These are phyloP conservation scores for Tolypocladium sp. DNA, from an alignment of 2,329 filamentous ascomycete species.

Conservation along the genomic window DNA sequence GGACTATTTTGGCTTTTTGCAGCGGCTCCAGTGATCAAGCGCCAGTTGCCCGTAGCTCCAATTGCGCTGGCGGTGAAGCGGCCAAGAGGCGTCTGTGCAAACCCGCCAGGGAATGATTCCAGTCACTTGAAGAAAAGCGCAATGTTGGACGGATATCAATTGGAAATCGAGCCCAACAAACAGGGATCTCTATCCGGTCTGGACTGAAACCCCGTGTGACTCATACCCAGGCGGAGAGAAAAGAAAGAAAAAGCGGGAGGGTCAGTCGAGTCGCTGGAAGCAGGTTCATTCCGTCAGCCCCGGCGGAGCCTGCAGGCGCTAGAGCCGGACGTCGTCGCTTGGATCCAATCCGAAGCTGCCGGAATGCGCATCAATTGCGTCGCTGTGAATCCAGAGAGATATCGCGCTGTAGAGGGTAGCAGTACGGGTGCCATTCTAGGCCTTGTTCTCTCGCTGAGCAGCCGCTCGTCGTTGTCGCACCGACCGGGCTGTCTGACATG, in stretches of 20 bases:
- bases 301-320: conserved; percentile 3
- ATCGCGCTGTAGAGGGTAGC: not conserved
- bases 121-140: not conserved
- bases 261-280: not conserved
- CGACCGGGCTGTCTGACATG: not conserved
- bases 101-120: not conserved
- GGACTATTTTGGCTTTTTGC: not conserved
- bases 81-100: not conserved
- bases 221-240: conserved; percentile 7
- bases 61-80: not conserved
- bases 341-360: not conserved
- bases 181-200: conserved; percentile 5
- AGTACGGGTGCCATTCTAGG: no score
- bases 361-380: not conserved
- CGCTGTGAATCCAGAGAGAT: not conserved
- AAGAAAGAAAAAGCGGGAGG: conserved; percentile 7
- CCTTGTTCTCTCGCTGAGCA: not conserved
- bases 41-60: not conserved
- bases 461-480: not conserved
- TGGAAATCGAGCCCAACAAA: conserved; percentile 5
- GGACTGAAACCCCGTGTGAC: conserved; percentile 12
- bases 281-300: conserved; percentile 8
- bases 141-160: not conserved
- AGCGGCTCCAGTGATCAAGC: not conserved
- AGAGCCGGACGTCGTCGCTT: not conserved